These are phyloP conservation scores for Adansonia rubrostipa DNA, from an alignment of 441 rosid genomes.

Conservation along the genomic window DNA sequence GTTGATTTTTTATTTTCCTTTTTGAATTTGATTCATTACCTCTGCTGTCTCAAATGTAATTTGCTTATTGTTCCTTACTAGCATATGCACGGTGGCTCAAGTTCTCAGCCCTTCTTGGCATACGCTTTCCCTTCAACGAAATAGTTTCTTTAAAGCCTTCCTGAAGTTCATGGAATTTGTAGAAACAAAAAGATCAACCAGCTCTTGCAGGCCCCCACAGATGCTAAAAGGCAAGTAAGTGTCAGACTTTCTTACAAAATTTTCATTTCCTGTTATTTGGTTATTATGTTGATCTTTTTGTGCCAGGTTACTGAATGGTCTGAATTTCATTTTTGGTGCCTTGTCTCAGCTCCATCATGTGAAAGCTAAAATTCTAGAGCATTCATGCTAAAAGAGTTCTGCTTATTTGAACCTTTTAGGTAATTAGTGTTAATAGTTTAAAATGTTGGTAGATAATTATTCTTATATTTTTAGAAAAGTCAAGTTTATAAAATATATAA, in stretches of 20 bases:
- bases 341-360: conserved; percentile 96
- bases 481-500: too few species aligned
- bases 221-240: conserved; percentile 87
- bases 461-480: too few species aligned
- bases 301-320: conserved; percentile 17
- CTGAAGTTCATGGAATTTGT: conserved; percentile 52
- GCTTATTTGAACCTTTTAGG: conserved; percentile 96
- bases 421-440: conserved; percentile 26
- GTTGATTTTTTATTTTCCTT: too few species aligned
- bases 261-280: conserved; percentile 13
- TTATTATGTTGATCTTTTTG: background rate
- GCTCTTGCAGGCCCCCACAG: conserved; percentile 90
- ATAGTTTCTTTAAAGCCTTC: conserved; percentile 10
- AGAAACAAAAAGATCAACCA: conserved; percentile 47
- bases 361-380: conserved; percentile 76
- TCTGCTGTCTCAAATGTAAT: too few species aligned
- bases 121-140: conserved; percentile 8
- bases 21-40: too few species aligned
- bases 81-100: too few species aligned
- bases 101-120: too few species aligned
- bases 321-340: conserved; percentile 55
- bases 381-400: conserved; percentile 77
- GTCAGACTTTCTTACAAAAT: background rate
- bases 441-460: too few species aligned
- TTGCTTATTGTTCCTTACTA: too few species aligned